A percentile compares a stretch with the other conserved stretches of the same genome.
Evolutionary conservation across 192 early-diverging fungal genomes (phyloP).

Genomic region (Martensiomyces pterosporus): DNA sequence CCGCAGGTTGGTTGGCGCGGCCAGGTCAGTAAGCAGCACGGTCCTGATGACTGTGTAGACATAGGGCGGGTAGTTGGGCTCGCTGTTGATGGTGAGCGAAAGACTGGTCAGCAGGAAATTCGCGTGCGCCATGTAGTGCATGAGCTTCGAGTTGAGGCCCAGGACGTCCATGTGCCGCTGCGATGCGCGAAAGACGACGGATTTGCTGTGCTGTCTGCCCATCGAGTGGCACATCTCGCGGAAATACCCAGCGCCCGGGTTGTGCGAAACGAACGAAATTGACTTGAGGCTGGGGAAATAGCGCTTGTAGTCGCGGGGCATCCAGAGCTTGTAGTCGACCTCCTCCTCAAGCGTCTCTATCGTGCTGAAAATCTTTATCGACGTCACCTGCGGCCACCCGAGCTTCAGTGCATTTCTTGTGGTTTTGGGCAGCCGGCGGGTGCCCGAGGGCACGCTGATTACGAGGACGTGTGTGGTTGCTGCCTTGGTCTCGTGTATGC

Average conservation of each 20-base stretch:
- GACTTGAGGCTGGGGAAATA: constrained; percentile 42
- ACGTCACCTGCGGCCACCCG: constrained; percentile 43
- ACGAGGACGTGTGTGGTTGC: constrained; percentile 41
- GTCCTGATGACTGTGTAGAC: constrained; percentile 43
- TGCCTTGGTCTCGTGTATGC: constrained; percentile 46
- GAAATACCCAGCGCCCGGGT: constrained; percentile 33
- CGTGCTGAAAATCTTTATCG: constrained; percentile 39
- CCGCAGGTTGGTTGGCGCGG: constrained; percentile 37
- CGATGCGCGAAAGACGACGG: constrained; percentile 42
- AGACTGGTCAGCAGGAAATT: constrained; percentile 45
- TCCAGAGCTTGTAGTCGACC: constrained; percentile 48
- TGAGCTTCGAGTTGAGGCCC: constrained; percentile 41
- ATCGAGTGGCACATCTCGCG: constrained; percentile 49
- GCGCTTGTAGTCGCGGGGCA: constrained; percentile 48
- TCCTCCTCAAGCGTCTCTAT: constrained; percentile 37
- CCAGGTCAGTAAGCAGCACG: constrained; percentile 46
- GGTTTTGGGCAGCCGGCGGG: constrained; percentile 25
- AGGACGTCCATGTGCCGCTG: constrained; percentile 46
- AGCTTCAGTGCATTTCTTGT: constrained; percentile 47
- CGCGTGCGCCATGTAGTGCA: constrained; percentile 52
- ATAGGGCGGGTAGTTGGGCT: constrained; percentile 42
- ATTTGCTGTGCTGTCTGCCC: constrained; percentile 36
- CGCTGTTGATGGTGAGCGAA: constrained; percentile 34
- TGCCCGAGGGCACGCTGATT: constrained; percentile 31
- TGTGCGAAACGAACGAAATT: constrained; percentile 40